Evolutionary conservation across 345 rosid species (phyloP), one percentile per base, ranked within the genome.

Genomic region (Excoecaria agallocha): DNA sequence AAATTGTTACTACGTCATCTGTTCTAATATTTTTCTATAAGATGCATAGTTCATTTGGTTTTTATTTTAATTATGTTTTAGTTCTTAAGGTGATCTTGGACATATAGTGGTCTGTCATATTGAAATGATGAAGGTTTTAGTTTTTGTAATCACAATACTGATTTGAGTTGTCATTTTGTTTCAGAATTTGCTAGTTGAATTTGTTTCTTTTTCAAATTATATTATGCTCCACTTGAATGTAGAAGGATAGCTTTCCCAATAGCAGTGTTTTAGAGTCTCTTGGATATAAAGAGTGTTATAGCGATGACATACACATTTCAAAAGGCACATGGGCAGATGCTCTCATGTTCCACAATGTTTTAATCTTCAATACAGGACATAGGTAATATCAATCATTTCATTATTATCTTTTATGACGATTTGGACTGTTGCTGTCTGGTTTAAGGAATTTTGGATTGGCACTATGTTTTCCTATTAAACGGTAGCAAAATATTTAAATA

Each of bases 221-320:
- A 60, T 61, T 52, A 9, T 55, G 59, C 68, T 68, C 41, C 69
- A 71, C 19, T 58, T 74, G 55, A 39, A 57, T 84, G 79, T 73
- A 94, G 98, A 82, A 92, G 97, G 93, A 85, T 85, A 24, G 88
- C 95, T 63, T 79, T 85, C 81, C 68, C 39, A 82, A 84, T 83
- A 93, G 90, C 58, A 94, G 96, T 52, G 78, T 81, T 75, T 82
- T 92, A 71, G 96, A 89, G 82, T 80, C 87, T 50, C 88, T 91
- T 78, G 98, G 98, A 66, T 94, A 83, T 81, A 92, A 85, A 80
- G 96, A 88, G 64, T 97, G 98, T 16, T 94, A 87, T 37, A 84
- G 95, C 84, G 86, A 92, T 74, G 98, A 94, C 86, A 89, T 92
- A 49, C 98, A 94, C 80, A 61, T 90, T 87, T 98, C 97, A 20